These are phyloP conservation scores for Capsella rubella DNA, from an alignment of 441 rosid species.

Conservation along the genomic window DNA sequence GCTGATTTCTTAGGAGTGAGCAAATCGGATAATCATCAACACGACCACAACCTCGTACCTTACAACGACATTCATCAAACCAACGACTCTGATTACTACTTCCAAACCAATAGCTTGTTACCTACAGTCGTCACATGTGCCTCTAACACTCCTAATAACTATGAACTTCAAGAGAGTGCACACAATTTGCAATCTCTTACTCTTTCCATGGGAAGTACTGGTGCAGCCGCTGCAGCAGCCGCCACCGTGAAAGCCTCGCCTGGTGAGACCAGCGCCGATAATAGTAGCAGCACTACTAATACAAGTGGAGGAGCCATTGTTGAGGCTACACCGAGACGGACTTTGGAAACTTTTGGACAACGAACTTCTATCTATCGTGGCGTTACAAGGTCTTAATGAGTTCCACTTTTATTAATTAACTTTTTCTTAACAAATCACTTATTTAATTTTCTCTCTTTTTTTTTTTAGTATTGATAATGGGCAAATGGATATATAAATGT, in stretches of 20 bases:
- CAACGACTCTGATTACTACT: constrained; percentile 64
- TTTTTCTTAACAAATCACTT: no score
- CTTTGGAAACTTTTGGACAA: constrained; percentile 91
- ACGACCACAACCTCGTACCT: constrained; percentile 59
- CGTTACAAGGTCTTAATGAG: constrained; percentile 69
- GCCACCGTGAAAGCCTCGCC: constrained; percentile 52
- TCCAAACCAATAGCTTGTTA: constrained; percentile 50
- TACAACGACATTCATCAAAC: constrained; percentile 67
- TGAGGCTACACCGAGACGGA: constrained; percentile 76
- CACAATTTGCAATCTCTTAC: constrained; percentile 79
- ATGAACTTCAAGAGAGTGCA: constrained; percentile 71
- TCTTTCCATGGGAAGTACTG: constrained; percentile 81
- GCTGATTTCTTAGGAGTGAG: constrained; percentile 96
- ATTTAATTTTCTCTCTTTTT: neutral
- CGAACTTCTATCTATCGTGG: constrained; percentile 97
- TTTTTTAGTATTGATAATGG: neutral
- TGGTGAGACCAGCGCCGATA: constrained; percentile 64
- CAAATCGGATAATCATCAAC: constrained; percentile 68
- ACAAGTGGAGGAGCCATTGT: constrained; percentile 46
- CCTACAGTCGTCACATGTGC: constrained; percentile 56
- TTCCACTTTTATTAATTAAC: no score
- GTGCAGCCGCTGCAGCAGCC: constrained; percentile 25
- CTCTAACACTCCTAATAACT: constrained; percentile 49
- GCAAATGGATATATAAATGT: constrained; percentile 3
- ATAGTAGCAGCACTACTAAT: constrained; percentile 50